These are phyloP conservation scores for Teunomyces tritomae DNA, from an alignment of 805 yeast species.

Conservation along the genomic window DNA sequence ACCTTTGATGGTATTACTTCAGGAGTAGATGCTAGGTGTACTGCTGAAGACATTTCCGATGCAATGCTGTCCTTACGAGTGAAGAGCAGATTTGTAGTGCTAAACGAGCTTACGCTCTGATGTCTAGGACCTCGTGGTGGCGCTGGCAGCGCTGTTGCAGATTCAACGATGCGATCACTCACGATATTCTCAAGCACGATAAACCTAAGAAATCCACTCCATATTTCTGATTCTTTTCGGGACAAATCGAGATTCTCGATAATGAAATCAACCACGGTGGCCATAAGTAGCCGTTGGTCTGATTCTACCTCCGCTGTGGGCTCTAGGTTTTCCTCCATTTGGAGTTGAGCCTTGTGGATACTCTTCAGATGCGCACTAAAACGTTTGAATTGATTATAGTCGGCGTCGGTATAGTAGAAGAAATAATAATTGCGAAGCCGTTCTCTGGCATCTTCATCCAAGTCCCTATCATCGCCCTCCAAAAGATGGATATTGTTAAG, in stretches of 20 bases:
- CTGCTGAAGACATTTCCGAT: constrained; percentile 4
- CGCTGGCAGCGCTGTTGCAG: not conserved
- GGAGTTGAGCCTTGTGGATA: not conserved
- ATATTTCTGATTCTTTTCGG: not conserved
- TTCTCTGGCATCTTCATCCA: constrained; percentile 5
- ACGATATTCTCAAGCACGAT: not conserved
- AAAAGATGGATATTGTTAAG: constrained; percentile 15
- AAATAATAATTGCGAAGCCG: constrained; percentile 12
- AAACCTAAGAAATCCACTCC: not conserved
- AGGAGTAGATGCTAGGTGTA: not conserved
- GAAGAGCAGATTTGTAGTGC: constrained; percentile 6
- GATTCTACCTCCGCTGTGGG: not conserved
- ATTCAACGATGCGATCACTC: not conserved
- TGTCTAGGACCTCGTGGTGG: constrained; percentile 2
- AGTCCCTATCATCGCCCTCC: constrained; percentile 8
- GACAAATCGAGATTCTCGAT: not conserved
- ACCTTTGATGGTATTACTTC: not conserved
- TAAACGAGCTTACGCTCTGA: constrained; percentile 6
- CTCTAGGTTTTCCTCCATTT: not conserved
- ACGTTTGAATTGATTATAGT: constrained; percentile 7
- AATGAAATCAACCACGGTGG: not conserved
- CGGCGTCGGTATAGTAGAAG: constrained; percentile 21
- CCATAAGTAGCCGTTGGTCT: not conserved
- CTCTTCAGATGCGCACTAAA: not conserved
- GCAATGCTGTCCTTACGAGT: constrained; percentile 5